Percentiles rank a stretch among this genome's conserved stretches.
phyloP scores from a whole-genome alignment of 176 grass and related monocot genomes.

The Typha latifolia region DNA sequence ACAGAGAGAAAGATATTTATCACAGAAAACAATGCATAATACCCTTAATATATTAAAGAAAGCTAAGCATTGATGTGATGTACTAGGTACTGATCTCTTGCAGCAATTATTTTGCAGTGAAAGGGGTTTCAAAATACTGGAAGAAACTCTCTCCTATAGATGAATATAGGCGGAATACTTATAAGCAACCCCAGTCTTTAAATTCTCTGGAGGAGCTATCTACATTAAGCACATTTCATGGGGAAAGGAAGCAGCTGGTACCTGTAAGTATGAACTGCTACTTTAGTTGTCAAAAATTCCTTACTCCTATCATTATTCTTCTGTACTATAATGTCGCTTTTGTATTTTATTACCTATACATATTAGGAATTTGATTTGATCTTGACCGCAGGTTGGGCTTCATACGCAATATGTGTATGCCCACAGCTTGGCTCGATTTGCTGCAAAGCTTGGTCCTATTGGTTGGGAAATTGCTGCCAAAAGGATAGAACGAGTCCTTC shows the following conservation, averaged over 20 bases:
- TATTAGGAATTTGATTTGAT: too few relatives aligned
- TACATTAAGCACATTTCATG: conserved; percentile 33
- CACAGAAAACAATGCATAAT: neutral
- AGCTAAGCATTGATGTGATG: neutral
- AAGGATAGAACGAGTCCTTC: conserved; percentile 48
- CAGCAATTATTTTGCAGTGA: conserved; percentile 15
- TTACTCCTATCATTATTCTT: neutral
- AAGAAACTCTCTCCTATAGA: conserved; percentile 54
- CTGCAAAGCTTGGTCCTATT: conserved; percentile 48
- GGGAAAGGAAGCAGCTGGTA: conserved; percentile 56
- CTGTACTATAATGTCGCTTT: neutral
- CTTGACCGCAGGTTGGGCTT: conserved; percentile 44
- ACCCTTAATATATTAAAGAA: too few relatives aligned
- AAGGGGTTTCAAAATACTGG: conserved; percentile 34
- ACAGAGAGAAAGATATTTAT: neutral
- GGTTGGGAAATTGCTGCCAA: conserved; percentile 67
- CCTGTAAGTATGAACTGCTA: conserved; percentile 38
- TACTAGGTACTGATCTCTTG: neutral
- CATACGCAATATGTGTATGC: conserved; percentile 53
- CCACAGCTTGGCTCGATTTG: conserved; percentile 70
- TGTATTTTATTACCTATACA: neutral
- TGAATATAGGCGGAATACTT: conserved; percentile 66
- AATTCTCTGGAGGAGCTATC: conserved; percentile 37
- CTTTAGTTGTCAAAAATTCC: neutral
- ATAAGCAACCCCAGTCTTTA: conserved; percentile 40